These are phyloP conservation scores for Sporothrix mexicana DNA, from an alignment of 2,329 filamentous ascomycete genomes.

Conservation along the genomic window DNA sequence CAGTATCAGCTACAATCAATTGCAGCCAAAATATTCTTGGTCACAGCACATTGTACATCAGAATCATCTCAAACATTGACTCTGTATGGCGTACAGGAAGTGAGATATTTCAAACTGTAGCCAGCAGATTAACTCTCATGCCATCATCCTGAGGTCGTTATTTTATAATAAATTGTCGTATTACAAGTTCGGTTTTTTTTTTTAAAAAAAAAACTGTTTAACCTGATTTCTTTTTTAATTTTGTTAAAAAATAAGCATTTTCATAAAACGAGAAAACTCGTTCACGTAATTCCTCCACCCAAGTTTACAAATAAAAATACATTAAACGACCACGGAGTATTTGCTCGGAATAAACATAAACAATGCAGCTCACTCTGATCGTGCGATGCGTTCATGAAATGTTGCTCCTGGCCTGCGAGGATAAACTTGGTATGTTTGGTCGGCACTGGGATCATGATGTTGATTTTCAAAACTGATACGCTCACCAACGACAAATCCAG, in stretches of 20 bases:
- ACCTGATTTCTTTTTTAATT: no score
- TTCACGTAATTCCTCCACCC: no score
- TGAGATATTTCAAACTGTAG: no score
- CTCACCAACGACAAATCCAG: neutral
- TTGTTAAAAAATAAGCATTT: no score
- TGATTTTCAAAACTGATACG: neutral
- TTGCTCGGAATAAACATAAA: neutral
- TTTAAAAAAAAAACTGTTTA: no score
- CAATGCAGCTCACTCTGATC: neutral
- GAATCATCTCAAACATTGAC: neutral
- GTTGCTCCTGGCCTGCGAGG: neutral
- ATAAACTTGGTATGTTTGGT: neutral
- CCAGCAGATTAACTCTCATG: no score
- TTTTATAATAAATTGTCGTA: no score
- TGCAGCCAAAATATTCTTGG: neutral
- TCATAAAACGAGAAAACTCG: no score
- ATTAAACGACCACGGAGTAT: neutral
- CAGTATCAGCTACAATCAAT: neutral
- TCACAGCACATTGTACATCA: neutral
- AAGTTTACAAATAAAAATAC: no score
- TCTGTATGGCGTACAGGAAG: neutral
- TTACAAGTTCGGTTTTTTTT: no score
- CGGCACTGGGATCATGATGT: slow-evolving; percentile 6
- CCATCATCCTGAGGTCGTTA: no score
- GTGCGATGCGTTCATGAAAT: slow-evolving; percentile 4